Evolutionary conservation across 495 filamentous ascomycete genomes (phyloP).

Genomic region (Polyplosphaeria fusca): DNA sequence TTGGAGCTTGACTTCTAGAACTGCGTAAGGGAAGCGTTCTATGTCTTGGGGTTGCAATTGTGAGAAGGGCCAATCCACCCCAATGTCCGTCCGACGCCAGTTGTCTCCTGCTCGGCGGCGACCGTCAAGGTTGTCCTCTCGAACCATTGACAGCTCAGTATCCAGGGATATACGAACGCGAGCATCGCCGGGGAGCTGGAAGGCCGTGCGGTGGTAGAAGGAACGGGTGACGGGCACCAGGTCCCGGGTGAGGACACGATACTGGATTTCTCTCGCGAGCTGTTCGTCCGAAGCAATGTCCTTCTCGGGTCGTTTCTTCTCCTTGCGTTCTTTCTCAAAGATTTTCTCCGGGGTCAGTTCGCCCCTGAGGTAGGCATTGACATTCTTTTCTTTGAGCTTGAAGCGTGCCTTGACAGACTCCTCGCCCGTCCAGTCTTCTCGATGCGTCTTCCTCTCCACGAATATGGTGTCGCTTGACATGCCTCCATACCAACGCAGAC

Average conservation of each 20-base stretch:
- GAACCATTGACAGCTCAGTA: slow-evolving; percentile 88
- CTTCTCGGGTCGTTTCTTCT: slow-evolving; percentile 85
- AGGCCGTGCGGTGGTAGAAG: slow-evolving; percentile 97
- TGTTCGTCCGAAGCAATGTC: slow-evolving; percentile 88
- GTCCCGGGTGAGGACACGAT: slow-evolving; percentile 77
- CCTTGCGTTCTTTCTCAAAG: slow-evolving; percentile 89
- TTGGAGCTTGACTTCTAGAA: slow-evolving; percentile 96
- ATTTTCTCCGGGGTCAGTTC: slow-evolving; percentile 74
- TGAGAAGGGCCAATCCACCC: slow-evolving; percentile 90
- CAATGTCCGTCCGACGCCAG: slow-evolving; percentile 97
- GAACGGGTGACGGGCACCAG: slow-evolving; percentile 84
- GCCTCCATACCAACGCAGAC: slow-evolving; percentile 94
- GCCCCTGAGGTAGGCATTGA: slow-evolving; percentile 83
- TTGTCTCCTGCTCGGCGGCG: slow-evolving; percentile 72
- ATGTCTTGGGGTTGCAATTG: slow-evolving; percentile 82
- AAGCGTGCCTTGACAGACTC: slow-evolving; percentile 98
- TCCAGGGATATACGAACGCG: slow-evolving; percentile 96
- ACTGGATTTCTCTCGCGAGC: slow-evolving; percentile 88
- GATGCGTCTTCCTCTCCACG: slow-evolving; percentile 95
- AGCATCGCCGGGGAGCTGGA: slow-evolving; percentile 94
- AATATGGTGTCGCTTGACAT: slow-evolving; percentile 95
- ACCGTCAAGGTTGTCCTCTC: slow-evolving; percentile 93
- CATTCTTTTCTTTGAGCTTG: slow-evolving; percentile 90
- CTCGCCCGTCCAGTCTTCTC: slow-evolving; percentile 98
- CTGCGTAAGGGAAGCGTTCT: slow-evolving; percentile 90